Evolutionary conservation across 306 rosid genomes (phyloP).

Genomic region (Senna siamea): DNA sequence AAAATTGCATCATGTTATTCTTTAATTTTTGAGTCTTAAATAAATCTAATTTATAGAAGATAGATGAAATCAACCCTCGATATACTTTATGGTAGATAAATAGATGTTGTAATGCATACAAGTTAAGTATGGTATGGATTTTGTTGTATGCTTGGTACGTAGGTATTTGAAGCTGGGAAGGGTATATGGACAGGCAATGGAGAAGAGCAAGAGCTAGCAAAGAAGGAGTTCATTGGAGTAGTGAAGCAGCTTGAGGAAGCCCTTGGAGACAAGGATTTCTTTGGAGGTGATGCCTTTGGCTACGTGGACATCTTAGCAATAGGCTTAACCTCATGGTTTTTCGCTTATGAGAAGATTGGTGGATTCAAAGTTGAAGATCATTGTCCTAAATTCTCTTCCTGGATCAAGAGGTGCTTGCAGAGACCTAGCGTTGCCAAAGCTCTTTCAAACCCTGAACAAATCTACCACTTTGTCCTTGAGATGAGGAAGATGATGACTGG

Average conservation of each 20-base stretch:
- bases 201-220: constrained; percentile 61
- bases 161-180: constrained; percentile 58
- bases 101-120: no score
- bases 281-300: constrained; percentile 64
- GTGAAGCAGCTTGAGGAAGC: constrained; percentile 61
- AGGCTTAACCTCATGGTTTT: constrained; percentile 59
- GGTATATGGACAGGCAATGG: constrained; percentile 61
- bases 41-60: no score
- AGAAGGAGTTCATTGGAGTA: constrained; percentile 59
- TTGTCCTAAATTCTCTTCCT: constrained; percentile 65
- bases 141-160: no score
- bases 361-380: constrained; percentile 61
- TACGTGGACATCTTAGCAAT: constrained; percentile 62
- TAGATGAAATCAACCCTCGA: no score
- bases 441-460: constrained; percentile 56
- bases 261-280: constrained; percentile 63
- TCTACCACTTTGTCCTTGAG: constrained; percentile 49
- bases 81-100: no score
- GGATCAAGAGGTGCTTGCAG: constrained; percentile 56
- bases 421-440: constrained; percentile 54
- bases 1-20: no score
- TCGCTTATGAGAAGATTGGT: constrained; percentile 63
- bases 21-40: no score
- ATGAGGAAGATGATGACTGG: constrained; percentile 46
- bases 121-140: no score